phyloP scores from a whole-genome alignment of 805 yeast genomes.

The Candida insectalens region DNA sequence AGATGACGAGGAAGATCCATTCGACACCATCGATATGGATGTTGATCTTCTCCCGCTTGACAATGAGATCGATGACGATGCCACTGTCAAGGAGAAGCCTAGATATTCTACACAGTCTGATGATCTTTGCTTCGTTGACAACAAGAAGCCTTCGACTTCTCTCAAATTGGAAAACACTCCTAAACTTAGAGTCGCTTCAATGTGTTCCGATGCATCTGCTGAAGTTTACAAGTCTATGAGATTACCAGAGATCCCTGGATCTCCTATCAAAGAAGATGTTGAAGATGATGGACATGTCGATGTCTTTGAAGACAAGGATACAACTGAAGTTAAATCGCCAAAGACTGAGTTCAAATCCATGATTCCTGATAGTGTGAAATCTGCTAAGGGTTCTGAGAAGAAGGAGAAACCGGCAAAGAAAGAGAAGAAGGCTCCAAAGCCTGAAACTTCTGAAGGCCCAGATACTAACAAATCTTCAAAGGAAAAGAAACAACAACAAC shows the following conservation, averaged over 20 bases:
- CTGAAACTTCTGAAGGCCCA: too few relatives aligned
- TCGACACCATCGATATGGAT: slow-evolving; percentile 16
- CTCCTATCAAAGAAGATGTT: slow-evolving; percentile 23
- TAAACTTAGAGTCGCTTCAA: slow-evolving; percentile 27
- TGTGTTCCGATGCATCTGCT: slow-evolving; percentile 29
- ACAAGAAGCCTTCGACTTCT: slow-evolving; percentile 11
- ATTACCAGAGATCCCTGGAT: slow-evolving; percentile 37
- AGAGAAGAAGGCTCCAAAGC: slow-evolving; percentile 8
- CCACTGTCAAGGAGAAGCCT: slow-evolving; percentile 2
- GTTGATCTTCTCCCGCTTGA: too few relatives aligned
- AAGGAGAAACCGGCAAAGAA: slow-evolving; percentile 20
- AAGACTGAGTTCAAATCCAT: background rate
- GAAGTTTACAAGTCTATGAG: slow-evolving; percentile 35
- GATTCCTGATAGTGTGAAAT: background rate
- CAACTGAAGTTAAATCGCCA: background rate
- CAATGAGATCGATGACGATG: slow-evolving; percentile 1
- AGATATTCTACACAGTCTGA: slow-evolving; percentile 11
- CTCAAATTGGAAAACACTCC: slow-evolving; percentile 11
- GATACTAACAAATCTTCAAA: slow-evolving; percentile 2
- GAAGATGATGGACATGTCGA: slow-evolving; percentile 7
- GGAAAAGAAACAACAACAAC: background rate
- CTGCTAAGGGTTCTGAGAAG: slow-evolving; percentile 6
- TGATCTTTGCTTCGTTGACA: slow-evolving; percentile 25
- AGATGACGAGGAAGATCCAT: slow-evolving; percentile 1
- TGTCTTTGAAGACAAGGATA: slow-evolving; percentile 1